Conservation (phyloP, 139 green algal genomes). For the Chlamydomonas sp. region DNA sequence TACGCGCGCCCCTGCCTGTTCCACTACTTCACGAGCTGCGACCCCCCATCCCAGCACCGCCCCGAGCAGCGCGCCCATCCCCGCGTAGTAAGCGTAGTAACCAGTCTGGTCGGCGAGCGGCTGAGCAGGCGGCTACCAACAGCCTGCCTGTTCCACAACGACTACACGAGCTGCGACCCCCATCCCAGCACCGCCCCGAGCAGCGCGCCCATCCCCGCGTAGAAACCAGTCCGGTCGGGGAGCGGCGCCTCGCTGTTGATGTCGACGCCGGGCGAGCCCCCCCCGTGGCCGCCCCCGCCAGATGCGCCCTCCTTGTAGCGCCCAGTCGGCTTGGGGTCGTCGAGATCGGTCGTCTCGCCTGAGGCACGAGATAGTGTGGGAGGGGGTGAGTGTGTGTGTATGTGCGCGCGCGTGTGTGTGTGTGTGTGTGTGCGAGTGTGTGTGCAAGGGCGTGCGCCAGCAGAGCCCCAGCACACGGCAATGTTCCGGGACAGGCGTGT, state of each 20-base stretch:
- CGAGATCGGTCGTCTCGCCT: slow-evolving; percentile 32
- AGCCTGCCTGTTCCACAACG: no score
- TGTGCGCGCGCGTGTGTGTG: no score
- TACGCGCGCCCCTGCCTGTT: no score
- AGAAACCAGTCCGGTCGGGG: slow-evolving; percentile 27
- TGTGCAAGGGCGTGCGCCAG: no score
- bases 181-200: slow-evolving; percentile 29
- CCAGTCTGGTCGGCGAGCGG: slow-evolving; percentile 37
- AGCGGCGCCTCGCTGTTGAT: slow-evolving; percentile 19
- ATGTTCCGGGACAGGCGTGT: no score
- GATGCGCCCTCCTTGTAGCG: background rate
- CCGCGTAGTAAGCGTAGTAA: slow-evolving; percentile 26
- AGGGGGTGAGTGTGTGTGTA: no score
- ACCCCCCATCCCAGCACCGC: slow-evolving; percentile 34
- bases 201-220: slow-evolving; percentile 21
- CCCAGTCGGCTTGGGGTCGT: slow-evolving; percentile 19
- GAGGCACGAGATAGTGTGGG: no score
- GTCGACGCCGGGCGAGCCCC: slow-evolving; percentile 8
- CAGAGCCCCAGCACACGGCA: no score
- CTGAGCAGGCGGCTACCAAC: no score
- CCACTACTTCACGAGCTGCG: no score
- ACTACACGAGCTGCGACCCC: slow-evolving; percentile 36
- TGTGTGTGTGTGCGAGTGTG: no score
- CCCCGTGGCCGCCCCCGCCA: background rate
- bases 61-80: slow-evolving; percentile 16